Evolutionary conservation across 352 stramenopile genomes (phyloP).

Genomic region (Thalassiosira mediterranea): DNA sequence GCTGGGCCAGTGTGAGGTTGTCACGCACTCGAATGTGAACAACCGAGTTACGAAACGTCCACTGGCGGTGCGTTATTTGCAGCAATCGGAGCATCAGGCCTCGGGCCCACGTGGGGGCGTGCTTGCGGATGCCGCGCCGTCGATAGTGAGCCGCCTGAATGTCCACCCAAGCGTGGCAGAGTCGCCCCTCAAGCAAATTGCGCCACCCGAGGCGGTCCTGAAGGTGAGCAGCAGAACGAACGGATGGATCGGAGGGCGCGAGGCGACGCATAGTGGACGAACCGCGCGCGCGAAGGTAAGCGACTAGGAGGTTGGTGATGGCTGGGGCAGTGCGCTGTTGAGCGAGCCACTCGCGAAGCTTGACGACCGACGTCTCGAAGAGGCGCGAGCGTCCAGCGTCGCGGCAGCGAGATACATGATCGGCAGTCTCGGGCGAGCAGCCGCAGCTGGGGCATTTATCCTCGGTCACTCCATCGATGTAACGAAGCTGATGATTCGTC

Average conservation of each 20-base stretch:
- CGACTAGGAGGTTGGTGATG: not conserved
- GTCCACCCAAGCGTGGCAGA: not conserved
- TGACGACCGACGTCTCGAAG: conserved; percentile 10
- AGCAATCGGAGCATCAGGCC: conserved; percentile 11
- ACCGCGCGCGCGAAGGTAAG: conserved; percentile 13
- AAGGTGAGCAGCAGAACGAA: not conserved
- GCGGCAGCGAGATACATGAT: conserved; percentile 29
- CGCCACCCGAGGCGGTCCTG: conserved; percentile 26
- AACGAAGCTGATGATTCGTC: conserved; percentile 23
- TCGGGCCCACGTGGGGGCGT: conserved; percentile 2
- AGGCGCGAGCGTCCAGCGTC: conserved; percentile 11
- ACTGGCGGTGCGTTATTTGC: conserved; percentile 36
- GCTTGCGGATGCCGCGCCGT: not conserved
- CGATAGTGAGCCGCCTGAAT: not conserved
- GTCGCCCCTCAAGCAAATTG: conserved; percentile 31
- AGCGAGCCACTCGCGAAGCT: not conserved
- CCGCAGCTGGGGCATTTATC: conserved; percentile 37
- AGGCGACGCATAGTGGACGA: not conserved
- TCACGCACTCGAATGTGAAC: no score
- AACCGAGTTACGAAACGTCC: conserved; percentile 22
- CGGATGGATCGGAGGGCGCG: not conserved
- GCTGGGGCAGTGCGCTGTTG: not conserved
- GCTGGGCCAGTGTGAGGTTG: no score
- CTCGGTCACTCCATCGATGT: not conserved
- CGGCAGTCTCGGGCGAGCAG: conserved; percentile 4